Percentiles rank a stretch among this genome's conserved stretches.
These are phyloP conservation scores for Lunularia cruciata DNA, from an alignment of 225 moss, liverwort and hornwort species.

Conservation along the genomic window DNA sequence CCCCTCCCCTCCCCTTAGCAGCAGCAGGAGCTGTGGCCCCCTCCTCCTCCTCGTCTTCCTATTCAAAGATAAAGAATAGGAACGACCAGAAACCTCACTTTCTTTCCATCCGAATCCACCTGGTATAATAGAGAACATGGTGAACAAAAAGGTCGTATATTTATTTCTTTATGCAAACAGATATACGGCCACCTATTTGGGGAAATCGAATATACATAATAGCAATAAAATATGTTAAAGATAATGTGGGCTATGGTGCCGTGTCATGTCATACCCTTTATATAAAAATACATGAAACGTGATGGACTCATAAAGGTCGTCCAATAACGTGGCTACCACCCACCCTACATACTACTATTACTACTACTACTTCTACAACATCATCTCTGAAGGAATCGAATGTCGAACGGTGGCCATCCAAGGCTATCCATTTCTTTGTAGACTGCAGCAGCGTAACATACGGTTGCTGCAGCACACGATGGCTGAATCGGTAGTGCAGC, in stretches of 20 bases:
- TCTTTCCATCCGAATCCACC: constrained; percentile 1
- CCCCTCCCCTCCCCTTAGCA: background rate
- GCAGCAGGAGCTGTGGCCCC: background rate
- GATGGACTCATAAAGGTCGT: constrained; percentile 3
- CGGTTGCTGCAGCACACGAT: background rate
- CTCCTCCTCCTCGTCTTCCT: background rate
- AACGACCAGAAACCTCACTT: background rate
- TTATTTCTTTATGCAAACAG: background rate
- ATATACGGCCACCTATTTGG: constrained; percentile 5
- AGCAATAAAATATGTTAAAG: background rate
- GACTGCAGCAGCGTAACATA: constrained; percentile 11
- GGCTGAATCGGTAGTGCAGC: background rate
- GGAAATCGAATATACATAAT: background rate
- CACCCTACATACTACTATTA: constrained; percentile 7
- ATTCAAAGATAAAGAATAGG: background rate
- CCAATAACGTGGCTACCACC: constrained; percentile 11
- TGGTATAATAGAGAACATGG: background rate
- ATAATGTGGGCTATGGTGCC: background rate
- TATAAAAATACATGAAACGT: background rate
- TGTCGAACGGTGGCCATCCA: background rate
- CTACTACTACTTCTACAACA: too few relatives aligned
- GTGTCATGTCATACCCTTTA: background rate
- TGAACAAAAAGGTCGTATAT: background rate
- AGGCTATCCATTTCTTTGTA: background rate
- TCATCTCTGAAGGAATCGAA: background rate